Percentiles rank a stretch among this genome's conserved stretches.
Evolutionary conservation across 768 basidiomycete genomes (phyloP).

Genomic region (Dioszegia aurantiaca): DNA sequence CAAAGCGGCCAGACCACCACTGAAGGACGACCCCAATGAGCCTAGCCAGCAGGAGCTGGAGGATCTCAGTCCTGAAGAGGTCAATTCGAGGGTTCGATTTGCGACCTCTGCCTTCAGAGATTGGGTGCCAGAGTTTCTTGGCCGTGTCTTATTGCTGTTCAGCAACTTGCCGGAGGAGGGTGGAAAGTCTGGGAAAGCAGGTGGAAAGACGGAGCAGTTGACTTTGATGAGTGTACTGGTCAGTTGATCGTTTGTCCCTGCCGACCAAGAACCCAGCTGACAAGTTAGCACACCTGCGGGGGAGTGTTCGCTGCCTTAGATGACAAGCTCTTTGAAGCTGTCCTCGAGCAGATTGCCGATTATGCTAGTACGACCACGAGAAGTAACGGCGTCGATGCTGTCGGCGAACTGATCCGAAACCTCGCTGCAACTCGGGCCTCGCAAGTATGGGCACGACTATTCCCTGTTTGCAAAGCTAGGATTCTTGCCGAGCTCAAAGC

Average conservation of each 20-base stretch:
- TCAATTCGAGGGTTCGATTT: conserved; percentile 69
- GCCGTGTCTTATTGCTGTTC: conserved; percentile 71
- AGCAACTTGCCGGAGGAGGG: conserved; percentile 83
- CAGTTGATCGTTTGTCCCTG: conserved; percentile 23
- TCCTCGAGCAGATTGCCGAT: conserved; percentile 76
- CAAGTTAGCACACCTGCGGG: conserved; percentile 38
- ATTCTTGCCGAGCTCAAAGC: conserved; percentile 79
- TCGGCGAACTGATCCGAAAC: conserved; percentile 81
- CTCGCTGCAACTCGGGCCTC: conserved; percentile 74
- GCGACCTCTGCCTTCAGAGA: conserved; percentile 72
- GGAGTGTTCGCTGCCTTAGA: conserved; percentile 64
- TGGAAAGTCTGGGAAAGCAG: conserved; percentile 68
- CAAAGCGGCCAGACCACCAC: conserved; percentile 54
- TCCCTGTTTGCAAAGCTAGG: conserved; percentile 70
- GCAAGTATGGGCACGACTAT: conserved; percentile 73
- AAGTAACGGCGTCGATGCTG: conserved; percentile 84
- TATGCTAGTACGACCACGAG: conserved; percentile 87
- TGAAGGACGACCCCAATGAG: conserved; percentile 49
- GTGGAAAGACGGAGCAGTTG: conserved; percentile 54
- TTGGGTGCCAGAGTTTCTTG: conserved; percentile 78
- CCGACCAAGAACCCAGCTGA: conserved; percentile 51
- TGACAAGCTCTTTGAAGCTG: conserved; percentile 70
- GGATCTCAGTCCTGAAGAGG: conserved; percentile 62
- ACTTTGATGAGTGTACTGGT: conserved; percentile 51
- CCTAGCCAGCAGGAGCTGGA: conserved; percentile 36